phyloP scores from a whole-genome alignment of 179 eudicot genomes.

The Silene noctiflora region DNA sequence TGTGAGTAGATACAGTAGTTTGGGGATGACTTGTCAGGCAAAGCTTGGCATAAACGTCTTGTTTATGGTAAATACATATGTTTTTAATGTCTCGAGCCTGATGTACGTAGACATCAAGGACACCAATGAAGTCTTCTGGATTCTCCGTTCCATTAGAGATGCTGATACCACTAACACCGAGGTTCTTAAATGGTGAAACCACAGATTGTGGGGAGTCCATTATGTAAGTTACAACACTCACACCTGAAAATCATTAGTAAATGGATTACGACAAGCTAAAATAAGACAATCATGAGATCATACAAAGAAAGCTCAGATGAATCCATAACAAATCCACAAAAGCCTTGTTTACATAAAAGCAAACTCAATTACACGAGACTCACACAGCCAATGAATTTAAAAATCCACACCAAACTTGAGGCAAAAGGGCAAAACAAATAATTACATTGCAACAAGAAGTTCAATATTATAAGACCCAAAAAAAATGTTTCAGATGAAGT shows the following conservation, averaged over 20 bases:
- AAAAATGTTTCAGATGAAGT: not conserved
- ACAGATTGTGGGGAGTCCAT: slow-evolving; percentile 97
- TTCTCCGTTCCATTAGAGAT: slow-evolving; percentile 39
- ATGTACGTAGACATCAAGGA: slow-evolving; percentile 65
- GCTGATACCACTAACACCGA: slow-evolving; percentile 41
- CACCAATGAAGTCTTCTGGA: slow-evolving; percentile 47
- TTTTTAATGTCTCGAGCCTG: slow-evolving; percentile 81
- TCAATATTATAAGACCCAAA: not conserved
- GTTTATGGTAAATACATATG: slow-evolving; percentile 87
- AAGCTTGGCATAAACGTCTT: slow-evolving; percentile 87
- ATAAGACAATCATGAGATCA: not conserved
- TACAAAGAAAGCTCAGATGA: slow-evolving; percentile 9
- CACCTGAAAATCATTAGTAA: slow-evolving; percentile 36
- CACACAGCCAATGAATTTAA: not conserved
- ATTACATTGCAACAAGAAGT: not conserved
- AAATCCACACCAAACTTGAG: too few relatives aligned
- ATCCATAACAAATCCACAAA: slow-evolving; percentile 9
- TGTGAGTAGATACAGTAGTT: slow-evolving; percentile 63
- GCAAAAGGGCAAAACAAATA: not conserved
- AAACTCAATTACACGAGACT: not conserved
- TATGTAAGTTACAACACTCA: slow-evolving; percentile 43
- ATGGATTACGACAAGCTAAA: slow-evolving; percentile 17
- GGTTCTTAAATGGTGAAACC: slow-evolving; percentile 75
- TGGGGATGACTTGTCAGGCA: slow-evolving; percentile 74
- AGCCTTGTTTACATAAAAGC: slow-evolving; percentile 4